Base-by-base conservation (phyloP, 306 rosid genomes). In the Cucurbita moschata region DNA sequence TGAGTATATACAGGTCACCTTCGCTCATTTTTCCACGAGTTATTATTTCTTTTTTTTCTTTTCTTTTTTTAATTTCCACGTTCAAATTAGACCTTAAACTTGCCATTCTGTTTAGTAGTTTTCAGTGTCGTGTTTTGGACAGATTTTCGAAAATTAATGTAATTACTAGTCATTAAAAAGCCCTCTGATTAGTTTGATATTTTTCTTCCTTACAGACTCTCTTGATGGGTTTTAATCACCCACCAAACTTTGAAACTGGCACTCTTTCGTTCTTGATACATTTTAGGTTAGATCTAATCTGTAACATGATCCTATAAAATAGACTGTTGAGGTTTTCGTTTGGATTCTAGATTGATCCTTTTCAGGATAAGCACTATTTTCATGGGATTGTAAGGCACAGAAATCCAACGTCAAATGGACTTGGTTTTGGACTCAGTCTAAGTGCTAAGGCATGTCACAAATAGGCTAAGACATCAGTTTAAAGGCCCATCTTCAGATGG, bases 1-100 rank as follows among this genome's bases (percentile, higher is more conserved):
- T 66, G 37, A 44, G 53, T 68, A 46, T 68, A 23, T 68, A 54
- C 57, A 49, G 74, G 59, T 68, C 74, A 69, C 21, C 18, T 62
- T 61, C 19, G 67, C 67, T 61, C 67, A 37, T 14, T 62, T n/a
- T 62, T 62, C 6, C 47, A 2, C 0, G 18, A 8, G 46, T 62
- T 21, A 10, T 58, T 19, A 10, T 7, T 12, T 21, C 6, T 58
- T 19, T 26, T 61, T 37, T 61, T 61, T n/a, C n/a, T 67, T 12
- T 42, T 18, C 52, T 0, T 42, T 42, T 37, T 37, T 3, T 4
- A 46, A 9, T 10, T 47, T 11, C 55, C 54, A 44, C 54, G 18
- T 66, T 66, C 38, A 8, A 11, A 66, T 43, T 44, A n/a, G 51
- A 40, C 37, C 50, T 60, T 60, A 60, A 60, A 30, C 66, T 6